Base-by-base conservation (phyloP, 352 stramenopile species). In the Phytophthora hybrid region DNA sequence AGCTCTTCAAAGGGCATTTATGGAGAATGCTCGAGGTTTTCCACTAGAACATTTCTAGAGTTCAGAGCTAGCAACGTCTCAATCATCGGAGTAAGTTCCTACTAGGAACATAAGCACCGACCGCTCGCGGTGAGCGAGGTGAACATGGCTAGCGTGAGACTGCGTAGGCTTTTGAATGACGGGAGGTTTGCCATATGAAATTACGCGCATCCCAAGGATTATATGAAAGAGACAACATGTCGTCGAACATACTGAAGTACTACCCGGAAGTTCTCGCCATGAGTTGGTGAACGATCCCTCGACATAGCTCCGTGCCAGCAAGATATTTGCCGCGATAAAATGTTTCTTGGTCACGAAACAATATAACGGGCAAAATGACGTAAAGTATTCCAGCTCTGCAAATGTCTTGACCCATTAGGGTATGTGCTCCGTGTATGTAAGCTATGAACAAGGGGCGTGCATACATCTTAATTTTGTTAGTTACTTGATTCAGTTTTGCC, bases 211-310 rank as follows among this genome's bases (percentile, higher is more conserved):
- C 2, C 39, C 75, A 13, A 84, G 53, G 75, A 49, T 82, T 56
- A 29, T 77, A 84, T 6, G 66, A 61, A 32, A 84, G 75, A 19
- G 65, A 76, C 21, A 14, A 16, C 75, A 82, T 82, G 52, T 74
- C 31, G 1, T 75, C 55, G 39, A 82, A 84, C 19, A 84, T 60
- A 34, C 74, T 58, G 26, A 84, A 16, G 82, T 60, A 34, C 74
- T 58, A n/a, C 68, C 46, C 1, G 75, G 73, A 10, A 81, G 44
- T 6, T 34, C 44, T 10, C 49, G n/a, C 32, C 73, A 16, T 9
- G 69, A 63, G 16, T 23, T 66, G 1, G 29, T 56, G 23, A 57
- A 65, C 3, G 13, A 53, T 2, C 68, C 52, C n/a, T 75, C 55
- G 5, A 71, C 19, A 41, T 77, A 49, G 14, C 71, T 73, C 21